Conservation (phyloP, 1,284 basidiomycete species). For the Tylopilus sp. region DNA sequence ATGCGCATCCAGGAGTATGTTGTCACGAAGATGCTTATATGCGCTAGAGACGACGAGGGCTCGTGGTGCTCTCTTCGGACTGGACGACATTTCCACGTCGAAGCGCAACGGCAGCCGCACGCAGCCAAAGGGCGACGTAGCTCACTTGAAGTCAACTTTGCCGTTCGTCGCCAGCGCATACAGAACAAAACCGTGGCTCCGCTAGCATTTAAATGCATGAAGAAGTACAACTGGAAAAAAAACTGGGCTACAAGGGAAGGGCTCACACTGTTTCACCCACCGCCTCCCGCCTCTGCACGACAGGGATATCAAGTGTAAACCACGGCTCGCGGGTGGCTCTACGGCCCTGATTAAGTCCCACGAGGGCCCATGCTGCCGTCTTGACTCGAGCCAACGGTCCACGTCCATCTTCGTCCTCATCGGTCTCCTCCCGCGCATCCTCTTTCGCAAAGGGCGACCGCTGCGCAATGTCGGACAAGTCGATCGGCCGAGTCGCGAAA, state of each 20-base stretch:
- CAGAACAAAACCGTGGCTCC: too few relatives aligned
- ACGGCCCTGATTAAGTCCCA: too few relatives aligned
- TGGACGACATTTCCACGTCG: too few relatives aligned
- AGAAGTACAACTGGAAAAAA: neutral
- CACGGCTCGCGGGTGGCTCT: neutral
- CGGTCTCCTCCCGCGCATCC: neutral
- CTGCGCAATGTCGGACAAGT: constrained; percentile 14
- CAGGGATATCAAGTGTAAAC: constrained; percentile 1
- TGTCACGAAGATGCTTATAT: too few relatives aligned
- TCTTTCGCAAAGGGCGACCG: constrained; percentile 10
- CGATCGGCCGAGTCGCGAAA: constrained; percentile 17
- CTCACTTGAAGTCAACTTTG: too few relatives aligned
- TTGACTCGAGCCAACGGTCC: neutral
- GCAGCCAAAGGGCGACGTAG: too few relatives aligned
- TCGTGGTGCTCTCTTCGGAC: too few relatives aligned
- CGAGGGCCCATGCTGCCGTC: neutral
- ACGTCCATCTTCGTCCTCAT: too few relatives aligned
- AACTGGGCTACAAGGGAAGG: neutral
- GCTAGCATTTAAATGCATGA: neutral
- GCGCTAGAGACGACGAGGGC: too few relatives aligned
- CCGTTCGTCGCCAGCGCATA: too few relatives aligned
- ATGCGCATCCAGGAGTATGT: too few relatives aligned
- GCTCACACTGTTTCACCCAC: neutral
- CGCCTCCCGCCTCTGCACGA: neutral
- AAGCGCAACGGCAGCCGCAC: too few relatives aligned